Base-by-base conservation (phyloP, 78 protist species). In the Isochrysis galbana region DNA sequence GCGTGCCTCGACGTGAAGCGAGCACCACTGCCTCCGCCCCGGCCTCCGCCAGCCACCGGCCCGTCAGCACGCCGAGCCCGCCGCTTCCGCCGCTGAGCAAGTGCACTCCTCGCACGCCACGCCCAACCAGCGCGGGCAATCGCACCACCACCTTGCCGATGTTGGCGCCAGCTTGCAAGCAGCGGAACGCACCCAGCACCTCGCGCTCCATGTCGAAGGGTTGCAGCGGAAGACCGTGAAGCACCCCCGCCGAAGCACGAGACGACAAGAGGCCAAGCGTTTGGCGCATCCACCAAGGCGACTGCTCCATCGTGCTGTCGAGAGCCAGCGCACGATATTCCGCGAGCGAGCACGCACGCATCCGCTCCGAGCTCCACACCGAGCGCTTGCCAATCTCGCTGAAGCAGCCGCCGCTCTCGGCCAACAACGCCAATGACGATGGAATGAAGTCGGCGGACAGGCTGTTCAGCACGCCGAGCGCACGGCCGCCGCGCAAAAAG, bases 301-400 rank as follows among this genome's bases (percentile, higher is more conserved):
- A 7, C 5, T 5, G 29, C 14, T 2, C 74, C n/a, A 11, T 11
- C 5, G 19, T 25, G 4, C 2, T 39, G 5, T 70, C 92, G 17
- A 72, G 25, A 5, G 29, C 87, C 29, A 90, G 38, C 51, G 74
- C 92, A 23, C 11, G 25, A 29, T 78, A 39, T 10, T 14, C 4
- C 51, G 41, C 47, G 36, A 34, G 41, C 22, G 7, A 0, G 29
- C 34, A 1, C 17, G 84, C 44, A 0, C 25, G 14, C 26, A 29
- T 36, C 7, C 92, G 82, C 54, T 89, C 5, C n/a, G 36, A 23
- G 36, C 29, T 5, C 84, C 78, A 90, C 26, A 90, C 54, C 87
- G n/a, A 48, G 10, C 83, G 82, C 86, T 90, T 90, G 92, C 92
- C 92, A 46, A 90, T 90, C 34, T 90, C 92, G 26, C 11, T 36